phyloP scores from a whole-genome alignment of 805 yeast species.

The Starmera quercuum region DNA sequence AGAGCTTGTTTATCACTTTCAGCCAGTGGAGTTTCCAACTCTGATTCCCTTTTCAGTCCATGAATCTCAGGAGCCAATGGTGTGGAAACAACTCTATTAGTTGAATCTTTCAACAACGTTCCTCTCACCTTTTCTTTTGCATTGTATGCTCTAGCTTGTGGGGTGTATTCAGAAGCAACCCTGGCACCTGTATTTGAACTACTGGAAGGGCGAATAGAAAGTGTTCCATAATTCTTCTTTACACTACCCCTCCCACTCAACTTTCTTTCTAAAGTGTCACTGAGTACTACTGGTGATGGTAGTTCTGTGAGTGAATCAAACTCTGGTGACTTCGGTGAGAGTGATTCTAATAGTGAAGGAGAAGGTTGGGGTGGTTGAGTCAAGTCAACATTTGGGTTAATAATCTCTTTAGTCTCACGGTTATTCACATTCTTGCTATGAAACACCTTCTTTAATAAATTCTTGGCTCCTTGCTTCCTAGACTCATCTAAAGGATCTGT shows the following conservation, averaged over 20 bases:
- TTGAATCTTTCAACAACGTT: not conserved
- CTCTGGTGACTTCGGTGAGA: constrained; percentile 20
- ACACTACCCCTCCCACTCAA: not conserved
- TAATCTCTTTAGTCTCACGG: no score
- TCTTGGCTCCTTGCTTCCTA: no score
- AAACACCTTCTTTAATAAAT: no score
- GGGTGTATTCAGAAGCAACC: constrained; percentile 31
- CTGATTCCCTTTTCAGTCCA: constrained; percentile 9
- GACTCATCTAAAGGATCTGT: no score
- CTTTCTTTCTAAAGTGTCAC: not conserved
- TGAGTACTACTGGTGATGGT: constrained; percentile 35
- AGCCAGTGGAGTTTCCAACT: no score
- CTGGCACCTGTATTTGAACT: constrained; percentile 9
- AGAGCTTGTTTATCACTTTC: constrained; percentile 2
- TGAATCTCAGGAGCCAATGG: not conserved
- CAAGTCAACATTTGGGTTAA: no score
- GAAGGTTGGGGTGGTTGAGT: no score
- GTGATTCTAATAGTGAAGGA: no score
- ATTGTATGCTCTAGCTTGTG: constrained; percentile 8
- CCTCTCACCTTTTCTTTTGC: not conserved
- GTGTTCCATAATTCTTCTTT: constrained; percentile 3
- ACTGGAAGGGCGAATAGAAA: constrained; percentile 6
- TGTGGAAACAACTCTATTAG: constrained; percentile 1
- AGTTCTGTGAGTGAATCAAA: constrained; percentile 31
- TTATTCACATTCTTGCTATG: no score